Base-by-base conservation (phyloP, 2,329 filamentous ascomycete genomes). In the Aspergillus quadrilineatus region DNA sequence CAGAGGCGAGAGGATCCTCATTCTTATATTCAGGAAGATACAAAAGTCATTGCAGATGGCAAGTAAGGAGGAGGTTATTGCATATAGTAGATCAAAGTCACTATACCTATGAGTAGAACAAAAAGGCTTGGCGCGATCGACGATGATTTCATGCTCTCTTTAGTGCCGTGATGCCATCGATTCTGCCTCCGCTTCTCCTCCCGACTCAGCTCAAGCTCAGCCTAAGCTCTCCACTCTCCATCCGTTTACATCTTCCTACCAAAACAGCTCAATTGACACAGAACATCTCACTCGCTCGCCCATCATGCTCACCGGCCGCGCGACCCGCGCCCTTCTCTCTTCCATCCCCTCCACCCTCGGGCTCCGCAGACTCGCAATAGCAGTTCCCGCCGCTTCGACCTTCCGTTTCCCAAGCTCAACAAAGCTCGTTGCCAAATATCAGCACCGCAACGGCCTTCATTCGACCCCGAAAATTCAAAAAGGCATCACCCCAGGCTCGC, bases 401-500 rank as follows among this genome's bases (percentile, higher is more conserved):
- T n/a, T 39, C 12, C 66, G 70, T 22, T 32, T 48, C 55, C 49
- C 42, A 46, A 52, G 54, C 42, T 44, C 49, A 46, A 61, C 49
- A 44, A 61, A 22, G 12, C 10, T 30, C n/a, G 6, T 32, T 17
- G 17, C n/a, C 29, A 57, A 41, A n/a, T 48, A 52, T 46, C 32
- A 48, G 47, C 28, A 59, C 50, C 56, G 49, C 49, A 65, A 68
- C 14, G 53, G 53, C 22, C 73, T 78, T 64, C 77, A 76, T 46
- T 69, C 65, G 2, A 75, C 73, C 22, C 59, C 65, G 15, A 52
- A 69, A 32, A 56, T 62, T 41, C 64, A 61, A 61, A 81, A 81
- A 65, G 83, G 83, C 58, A 80, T 87, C 64, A 82, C 82, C 59
- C 85, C 86, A n/a, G 80, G 84, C 59, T 81, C 82, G 5, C 74